These are phyloP conservation scores for Trypanosoma melophagium DNA, from an alignment of 208 protist genomes.

Conservation along the genomic window DNA sequence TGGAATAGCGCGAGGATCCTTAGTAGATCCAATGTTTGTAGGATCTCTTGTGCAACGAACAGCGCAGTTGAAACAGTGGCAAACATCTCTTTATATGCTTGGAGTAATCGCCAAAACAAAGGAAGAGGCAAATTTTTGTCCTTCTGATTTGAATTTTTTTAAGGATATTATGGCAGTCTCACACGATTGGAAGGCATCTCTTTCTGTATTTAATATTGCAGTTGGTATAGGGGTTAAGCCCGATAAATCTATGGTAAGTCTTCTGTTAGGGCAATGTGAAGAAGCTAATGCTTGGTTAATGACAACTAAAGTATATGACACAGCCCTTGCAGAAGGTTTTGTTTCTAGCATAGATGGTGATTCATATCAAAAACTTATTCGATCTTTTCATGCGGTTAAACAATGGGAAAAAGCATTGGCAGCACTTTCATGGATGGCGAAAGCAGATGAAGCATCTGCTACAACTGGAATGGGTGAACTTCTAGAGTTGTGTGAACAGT, in stretches of 20 bases:
- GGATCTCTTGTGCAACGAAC: constrained; percentile 61
- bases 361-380: constrained; percentile 73
- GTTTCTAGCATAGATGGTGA: constrained; percentile 54
- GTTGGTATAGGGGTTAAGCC: constrained; percentile 58
- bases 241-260: constrained; percentile 52
- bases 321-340: constrained; percentile 65
- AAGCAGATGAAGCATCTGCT: constrained; percentile 71
- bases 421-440: constrained; percentile 84
- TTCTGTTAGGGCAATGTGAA: constrained; percentile 71
- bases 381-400: constrained; percentile 60
- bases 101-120: constrained; percentile 53
- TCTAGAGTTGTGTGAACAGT: constrained; percentile 76
- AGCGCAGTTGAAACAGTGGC: constrained; percentile 60
- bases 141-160: constrained; percentile 60
- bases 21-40: constrained; percentile 61
- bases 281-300: constrained; percentile 61
- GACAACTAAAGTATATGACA: constrained; percentile 73
- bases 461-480: constrained; percentile 68
- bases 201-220: constrained; percentile 60
- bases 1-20: constrained; percentile 65
- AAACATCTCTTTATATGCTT: constrained; percentile 75
- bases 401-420: constrained; percentile 85
- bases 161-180: constrained; percentile 58
- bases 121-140: constrained; percentile 63
- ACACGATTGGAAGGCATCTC: constrained; percentile 58